phyloP scores from a whole-genome alignment of 2,329 filamentous ascomycete species.

The Aciculosporium take region DNA sequence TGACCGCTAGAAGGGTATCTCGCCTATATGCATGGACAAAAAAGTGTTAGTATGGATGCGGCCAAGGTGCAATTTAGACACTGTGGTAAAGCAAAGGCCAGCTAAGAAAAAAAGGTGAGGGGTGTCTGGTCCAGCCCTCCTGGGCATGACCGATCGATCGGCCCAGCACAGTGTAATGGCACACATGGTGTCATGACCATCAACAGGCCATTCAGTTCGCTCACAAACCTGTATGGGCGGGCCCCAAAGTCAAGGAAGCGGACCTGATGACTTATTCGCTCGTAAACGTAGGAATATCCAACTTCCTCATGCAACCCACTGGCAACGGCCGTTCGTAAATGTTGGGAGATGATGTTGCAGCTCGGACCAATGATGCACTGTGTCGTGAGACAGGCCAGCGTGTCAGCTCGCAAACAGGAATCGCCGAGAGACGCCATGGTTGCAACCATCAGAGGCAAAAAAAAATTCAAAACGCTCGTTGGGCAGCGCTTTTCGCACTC shows the following conservation, averaged over 20 bases:
- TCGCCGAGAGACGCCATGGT: neutral
- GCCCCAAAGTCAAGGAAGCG: neutral
- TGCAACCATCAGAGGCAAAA: neutral
- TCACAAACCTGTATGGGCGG: neutral
- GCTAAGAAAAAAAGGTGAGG: neutral
- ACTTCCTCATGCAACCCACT: neutral
- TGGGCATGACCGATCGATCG: slow-evolving; percentile 4
- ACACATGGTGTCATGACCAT: neutral
- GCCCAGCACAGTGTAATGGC: neutral
- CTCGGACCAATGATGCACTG: neutral
- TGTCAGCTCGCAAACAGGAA: no score
- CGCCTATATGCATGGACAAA: neutral
- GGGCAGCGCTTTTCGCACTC: neutral
- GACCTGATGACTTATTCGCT: neutral
- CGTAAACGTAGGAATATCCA: neutral
- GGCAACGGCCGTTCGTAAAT: no score
- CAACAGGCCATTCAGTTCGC: neutral
- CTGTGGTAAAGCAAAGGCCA: neutral
- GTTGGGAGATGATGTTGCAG: neutral
- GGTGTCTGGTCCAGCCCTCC: neutral
- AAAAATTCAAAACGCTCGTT: neutral
- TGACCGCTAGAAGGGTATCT: neutral
- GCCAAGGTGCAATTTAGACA: no score
- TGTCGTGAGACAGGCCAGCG: neutral
- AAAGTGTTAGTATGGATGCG: neutral